Percentiles rank a stretch among this genome's conserved stretches.
These are phyloP conservation scores for Leptographium wingfieldii DNA, from an alignment of 2,329 filamentous ascomycete species.

Conservation along the genomic window DNA sequence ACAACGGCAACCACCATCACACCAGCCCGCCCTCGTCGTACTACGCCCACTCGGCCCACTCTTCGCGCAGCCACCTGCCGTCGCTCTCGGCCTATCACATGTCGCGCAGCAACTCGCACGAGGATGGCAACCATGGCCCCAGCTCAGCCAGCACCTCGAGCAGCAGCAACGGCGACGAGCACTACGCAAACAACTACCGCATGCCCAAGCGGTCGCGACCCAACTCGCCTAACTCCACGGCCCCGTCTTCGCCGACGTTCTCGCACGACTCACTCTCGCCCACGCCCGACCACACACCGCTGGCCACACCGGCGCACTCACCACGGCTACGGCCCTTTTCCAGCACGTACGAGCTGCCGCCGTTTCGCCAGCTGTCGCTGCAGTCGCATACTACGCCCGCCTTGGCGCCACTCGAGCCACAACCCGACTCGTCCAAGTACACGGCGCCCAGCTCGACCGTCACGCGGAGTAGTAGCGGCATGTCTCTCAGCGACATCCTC, in stretches of 20 bases:
- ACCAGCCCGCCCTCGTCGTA: conserved; percentile 25
- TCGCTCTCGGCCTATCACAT: conserved; percentile 85
- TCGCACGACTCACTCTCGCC: conserved; percentile 92
- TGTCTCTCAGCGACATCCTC: conserved; percentile 87
- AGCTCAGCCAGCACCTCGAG: background rate
- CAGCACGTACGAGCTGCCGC: conserved; percentile 68
- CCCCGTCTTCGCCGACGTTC: conserved; percentile 90
- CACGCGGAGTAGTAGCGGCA: conserved; percentile 48
- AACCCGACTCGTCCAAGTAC: conserved; percentile 29
- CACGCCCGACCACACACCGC: conserved; percentile 95
- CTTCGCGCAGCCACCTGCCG: conserved; percentile 51
- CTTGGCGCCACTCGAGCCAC: conserved; percentile 45
- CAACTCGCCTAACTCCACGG: conserved; percentile 89
- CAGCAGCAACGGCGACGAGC: conserved; percentile 51
- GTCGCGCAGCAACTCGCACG: conserved; percentile 76
- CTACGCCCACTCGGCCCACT: conserved; percentile 34
- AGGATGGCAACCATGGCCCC: conserved; percentile 32
- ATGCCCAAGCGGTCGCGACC: conserved; percentile 81
- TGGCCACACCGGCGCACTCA: conserved; percentile 90
- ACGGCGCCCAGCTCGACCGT: conserved; percentile 38
- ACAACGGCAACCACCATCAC: conserved; percentile 6
- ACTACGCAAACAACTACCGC: conserved; percentile 55
- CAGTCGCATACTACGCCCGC: conserved; percentile 38
- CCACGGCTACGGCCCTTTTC: conserved; percentile 74
- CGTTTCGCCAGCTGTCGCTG: conserved; percentile 55